phyloP scores from a whole-genome alignment of 2,329 filamentous ascomycete genomes.

The Parastagonospora avenae region DNA sequence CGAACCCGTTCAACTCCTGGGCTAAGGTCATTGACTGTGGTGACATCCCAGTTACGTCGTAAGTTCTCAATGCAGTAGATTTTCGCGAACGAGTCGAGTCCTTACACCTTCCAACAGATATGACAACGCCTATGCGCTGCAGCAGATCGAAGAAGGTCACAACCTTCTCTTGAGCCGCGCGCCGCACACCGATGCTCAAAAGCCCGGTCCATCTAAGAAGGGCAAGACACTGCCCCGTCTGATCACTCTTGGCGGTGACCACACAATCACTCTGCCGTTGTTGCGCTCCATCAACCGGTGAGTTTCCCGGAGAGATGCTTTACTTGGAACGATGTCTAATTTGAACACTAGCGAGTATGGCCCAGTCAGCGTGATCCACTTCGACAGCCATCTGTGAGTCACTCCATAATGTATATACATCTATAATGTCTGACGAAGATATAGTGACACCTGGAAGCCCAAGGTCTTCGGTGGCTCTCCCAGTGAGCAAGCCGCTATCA shows the following conservation, averaged over 20 bases:
- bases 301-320: background rate
- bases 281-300: slow-evolving; percentile 62
- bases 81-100: background rate
- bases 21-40: slow-evolving; percentile 82
- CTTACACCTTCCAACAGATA: slow-evolving; percentile 63
- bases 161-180: slow-evolving; percentile 73
- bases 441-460: slow-evolving; percentile 69
- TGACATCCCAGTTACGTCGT: slow-evolving; percentile 85
- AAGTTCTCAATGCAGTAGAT: slow-evolving; percentile 37
- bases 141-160: slow-evolving; percentile 86
- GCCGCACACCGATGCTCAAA: slow-evolving; percentile 71
- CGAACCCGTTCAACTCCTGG: slow-evolving; percentile 83
- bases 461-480: slow-evolving; percentile 87
- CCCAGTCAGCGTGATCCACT: slow-evolving; percentile 68
- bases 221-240: slow-evolving; percentile 79
- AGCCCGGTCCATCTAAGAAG: slow-evolving; percentile 70
- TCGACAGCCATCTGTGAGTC: slow-evolving; percentile 63
- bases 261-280: slow-evolving; percentile 66
- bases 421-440: slow-evolving; percentile 14
- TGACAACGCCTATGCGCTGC: slow-evolving; percentile 79
- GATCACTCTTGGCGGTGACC: slow-evolving; percentile 71
- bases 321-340: background rate
- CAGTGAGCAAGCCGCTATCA: slow-evolving; percentile 75
- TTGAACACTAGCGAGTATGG: slow-evolving; percentile 60
- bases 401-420: slow-evolving; percentile 8